A percentile compares a stretch with the other conserved stretches of the same genome.
These are phyloP conservation scores for Neurospora cerealis DNA, from an alignment of 495 filamentous ascomycete genomes.

Conservation along the genomic window DNA sequence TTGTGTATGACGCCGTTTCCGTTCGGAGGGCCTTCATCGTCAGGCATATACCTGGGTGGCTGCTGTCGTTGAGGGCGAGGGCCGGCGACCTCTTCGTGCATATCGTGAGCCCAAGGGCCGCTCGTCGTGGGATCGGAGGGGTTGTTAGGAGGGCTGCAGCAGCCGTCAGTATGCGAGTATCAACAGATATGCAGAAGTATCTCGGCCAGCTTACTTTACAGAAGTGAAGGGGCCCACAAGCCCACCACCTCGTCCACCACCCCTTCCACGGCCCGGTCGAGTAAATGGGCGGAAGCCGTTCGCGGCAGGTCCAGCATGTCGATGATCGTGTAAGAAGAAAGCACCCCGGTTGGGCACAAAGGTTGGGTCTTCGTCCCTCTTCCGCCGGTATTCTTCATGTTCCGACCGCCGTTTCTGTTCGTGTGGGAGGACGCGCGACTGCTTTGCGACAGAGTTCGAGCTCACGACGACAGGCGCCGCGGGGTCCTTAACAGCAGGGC, in stretches of 20 bases:
- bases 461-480: conserved; percentile 37
- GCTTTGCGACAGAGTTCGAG: conserved; percentile 23
- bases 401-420: conserved; percentile 64
- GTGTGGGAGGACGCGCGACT: conserved; percentile 41
- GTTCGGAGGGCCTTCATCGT: conserved; percentile 33
- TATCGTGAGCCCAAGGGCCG: conserved; percentile 84
- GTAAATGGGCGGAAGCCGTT: conserved; percentile 70
- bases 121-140: conserved; percentile 49
- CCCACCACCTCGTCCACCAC: conserved; percentile 39
- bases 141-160: conserved; percentile 34
- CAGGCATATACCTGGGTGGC: conserved; percentile 24
- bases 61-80: conserved; percentile 24
- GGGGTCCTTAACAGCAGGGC: conserved; percentile 14
- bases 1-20: conserved; percentile 36
- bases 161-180: conserved; percentile 22
- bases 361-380: conserved; percentile 79
- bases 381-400: conserved; percentile 82
- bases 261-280: conserved; percentile 32
- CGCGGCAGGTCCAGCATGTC: conserved; percentile 59
- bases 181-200: background rate
- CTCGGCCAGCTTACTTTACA: conserved; percentile 39
- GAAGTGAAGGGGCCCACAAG: conserved; percentile 47
- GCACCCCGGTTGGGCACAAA: conserved; percentile 91
- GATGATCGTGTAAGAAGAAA: conserved; percentile 96
- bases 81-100: conserved; percentile 72